Evolutionary conservation across 306 rosid species (phyloP), one percentile per base, ranked within the genome.

Genomic region (Acacia confusa): DNA sequence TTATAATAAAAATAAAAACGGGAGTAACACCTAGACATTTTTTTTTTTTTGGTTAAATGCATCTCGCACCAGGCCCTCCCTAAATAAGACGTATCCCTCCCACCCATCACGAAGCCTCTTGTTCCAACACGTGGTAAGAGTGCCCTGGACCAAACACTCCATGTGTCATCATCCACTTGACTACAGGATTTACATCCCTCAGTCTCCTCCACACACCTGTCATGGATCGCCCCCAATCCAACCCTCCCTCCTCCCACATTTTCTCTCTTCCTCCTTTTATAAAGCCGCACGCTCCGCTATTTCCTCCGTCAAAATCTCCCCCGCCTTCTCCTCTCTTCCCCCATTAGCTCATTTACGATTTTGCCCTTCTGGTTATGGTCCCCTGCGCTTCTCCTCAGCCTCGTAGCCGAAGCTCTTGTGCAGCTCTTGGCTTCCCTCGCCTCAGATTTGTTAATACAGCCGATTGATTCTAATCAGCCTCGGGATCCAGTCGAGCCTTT

Each of bases 391-490:
- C 74, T 80, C 81, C 88, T 74, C 12, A 80, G 7, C n/a, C 58
- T 22, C 88, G 0, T 79, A 86, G 99, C 95, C 86, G 72, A 41
- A 82, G 92, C 90, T 84, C 82, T 40, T 84, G 76, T 61, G 30
- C 66, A 40, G 90, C 92, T 88, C 84, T 92, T 89, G 95, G 94
- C 78, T 93, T 91, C 75, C 93, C 92, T 22, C 88, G 87, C 76
- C 78, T 43, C 82, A 34, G 92, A 36, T 87, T 86, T 78, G 76
- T 85, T 61, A 87, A 9, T 89, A 84, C 86, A 82, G 93, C 41
- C 92, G 90, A 25, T 78, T 91, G 89, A 87, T 92, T 87, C 86
- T 43, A 24, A 38, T 20, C 16, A 34, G 12, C 12, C 8, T 16
- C 57, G 0, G 57, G 8, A n/a, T 53, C 25, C 25, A 20, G 6